Evolutionary conservation across 805 yeast species (phyloP).

Genomic region (Candida maesae): DNA sequence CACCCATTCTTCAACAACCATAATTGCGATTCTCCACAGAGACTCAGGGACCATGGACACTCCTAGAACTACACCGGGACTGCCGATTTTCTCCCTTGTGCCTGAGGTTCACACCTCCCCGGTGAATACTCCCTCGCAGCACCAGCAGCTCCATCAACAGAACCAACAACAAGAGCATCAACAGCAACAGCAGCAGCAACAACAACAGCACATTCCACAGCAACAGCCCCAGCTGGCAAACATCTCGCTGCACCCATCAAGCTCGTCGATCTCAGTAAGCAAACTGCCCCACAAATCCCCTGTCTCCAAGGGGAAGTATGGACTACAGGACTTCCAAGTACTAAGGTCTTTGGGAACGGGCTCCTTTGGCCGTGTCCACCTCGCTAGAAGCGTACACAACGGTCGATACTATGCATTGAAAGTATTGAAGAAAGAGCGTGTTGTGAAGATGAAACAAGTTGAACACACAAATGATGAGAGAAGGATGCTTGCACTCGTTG

Average conservation of each 20-base stretch:
- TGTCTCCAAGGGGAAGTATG: slow-evolving; percentile 61
- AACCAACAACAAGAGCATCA: background rate
- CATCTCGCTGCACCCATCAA: slow-evolving; percentile 6
- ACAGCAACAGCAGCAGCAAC: slow-evolving; percentile 2
- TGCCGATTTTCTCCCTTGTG: slow-evolving; percentile 11
- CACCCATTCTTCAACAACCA: no score
- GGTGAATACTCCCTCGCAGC: slow-evolving; percentile 6
- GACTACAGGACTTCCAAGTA: slow-evolving; percentile 74
- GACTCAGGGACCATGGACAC: slow-evolving; percentile 4
- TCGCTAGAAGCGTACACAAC: slow-evolving; percentile 84
- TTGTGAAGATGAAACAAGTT: slow-evolving; percentile 88
- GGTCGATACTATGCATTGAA: slow-evolving; percentile 93
- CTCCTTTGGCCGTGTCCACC: slow-evolving; percentile 91
- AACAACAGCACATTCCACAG: background rate
- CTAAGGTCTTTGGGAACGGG: slow-evolving; percentile 92
- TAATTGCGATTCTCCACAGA: no score
- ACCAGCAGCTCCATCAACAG: no score
- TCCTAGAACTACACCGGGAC: slow-evolving; percentile 6
- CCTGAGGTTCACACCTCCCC: slow-evolving; percentile 13
- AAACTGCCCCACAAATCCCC: slow-evolving; percentile 28
- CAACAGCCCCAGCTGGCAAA: slow-evolving; percentile 2
- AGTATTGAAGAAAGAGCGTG: slow-evolving; percentile 80
- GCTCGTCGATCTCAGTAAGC: slow-evolving; percentile 13
- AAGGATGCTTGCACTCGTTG: slow-evolving; percentile 77
- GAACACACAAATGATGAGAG: slow-evolving; percentile 96